Base-by-base conservation (phyloP, 257 asterid species). In the Jasminum sambac region DNA sequence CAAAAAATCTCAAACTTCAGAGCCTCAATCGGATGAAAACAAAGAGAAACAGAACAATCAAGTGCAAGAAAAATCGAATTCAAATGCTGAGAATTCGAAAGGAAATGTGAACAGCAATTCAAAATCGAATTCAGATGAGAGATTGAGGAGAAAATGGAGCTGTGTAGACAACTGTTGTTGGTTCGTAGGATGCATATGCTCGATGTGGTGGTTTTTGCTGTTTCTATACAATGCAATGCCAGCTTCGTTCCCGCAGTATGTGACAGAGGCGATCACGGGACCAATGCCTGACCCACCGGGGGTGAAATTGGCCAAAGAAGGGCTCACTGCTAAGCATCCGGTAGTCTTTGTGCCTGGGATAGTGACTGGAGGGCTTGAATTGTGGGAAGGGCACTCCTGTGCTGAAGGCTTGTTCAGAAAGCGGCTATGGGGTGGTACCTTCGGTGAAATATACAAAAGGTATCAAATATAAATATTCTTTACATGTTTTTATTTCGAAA, bases 381-480 rank as follows among this genome's bases (percentile, higher is more conserved):
- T 92, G 77, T 90, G 98, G 97, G 92, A 90, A 72, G 96, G 98
- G 16, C 96, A 88, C 75, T 74, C 89, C 39, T 92, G 98, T 78
- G 95, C 97, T 39, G 98, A 92, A 74, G 98, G 95, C 3, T 73
- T 92, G 85, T 92, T 92, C 65, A 77, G 97, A 42, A 88, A 87
- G 84, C 87, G 96, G 88, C 90, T 90, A 5, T 90, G 98, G 98
- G 97, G 97, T 46, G 97, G 97, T 58, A 87, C 92, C 25, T 91
- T 91, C 74, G 97, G 97, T 69, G 97, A 91, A 59, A 66, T 89
- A 57, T 91, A 89, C 78, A 89, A 75, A 75, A 86, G 96, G 98
- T 82, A 71, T 50, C 40, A 23, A 71, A 63, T 17, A 19, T 19
- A 9, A 52, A 17, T 23, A 1, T 21, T 10, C 11, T 48, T 48